phyloP scores from a whole-genome alignment of 305 asterid species.

The Fraxinus greggii region DNA sequence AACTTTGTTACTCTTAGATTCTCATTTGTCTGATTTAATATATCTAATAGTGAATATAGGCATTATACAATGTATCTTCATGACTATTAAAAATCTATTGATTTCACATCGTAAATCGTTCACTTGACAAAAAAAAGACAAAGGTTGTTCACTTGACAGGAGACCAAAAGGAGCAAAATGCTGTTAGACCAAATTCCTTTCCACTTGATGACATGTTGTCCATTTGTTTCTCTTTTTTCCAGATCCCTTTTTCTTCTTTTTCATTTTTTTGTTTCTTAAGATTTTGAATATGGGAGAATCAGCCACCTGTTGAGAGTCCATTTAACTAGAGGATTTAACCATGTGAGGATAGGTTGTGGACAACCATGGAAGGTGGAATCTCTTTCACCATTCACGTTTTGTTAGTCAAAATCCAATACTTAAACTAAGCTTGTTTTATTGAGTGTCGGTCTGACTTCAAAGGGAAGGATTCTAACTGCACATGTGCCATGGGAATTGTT shows the following conservation, averaged over 20 bases:
- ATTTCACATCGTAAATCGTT: conserved; percentile 31
- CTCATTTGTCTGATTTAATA: not conserved
- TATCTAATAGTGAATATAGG: not conserved
- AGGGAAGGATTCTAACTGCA: conserved; percentile 24
- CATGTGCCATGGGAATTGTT: conserved; percentile 41
- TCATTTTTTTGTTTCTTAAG: not conserved
- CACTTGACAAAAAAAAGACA: conserved; percentile 37
- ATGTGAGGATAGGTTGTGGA: conserved; percentile 39
- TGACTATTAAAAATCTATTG: not conserved
- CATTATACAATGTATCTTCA: conserved; percentile 15
- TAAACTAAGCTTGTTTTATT: conserved; percentile 24
- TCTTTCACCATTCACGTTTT: conserved; percentile 20
- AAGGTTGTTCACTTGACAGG: conserved; percentile 39
- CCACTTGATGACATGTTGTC: conserved; percentile 27
- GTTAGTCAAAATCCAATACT: conserved; percentile 19
- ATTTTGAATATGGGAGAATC: conserved; percentile 30
- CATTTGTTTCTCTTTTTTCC: conserved; percentile 16
- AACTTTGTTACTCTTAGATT: not conserved
- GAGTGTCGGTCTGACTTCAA: conserved; percentile 37
- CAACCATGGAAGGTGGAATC: conserved; percentile 31
- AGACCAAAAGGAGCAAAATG: conserved; percentile 47
- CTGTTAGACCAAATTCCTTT: conserved; percentile 17
- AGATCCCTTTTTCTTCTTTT: not conserved
- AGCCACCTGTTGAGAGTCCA: conserved; percentile 39
- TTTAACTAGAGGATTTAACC: conserved; percentile 44